These are phyloP conservation scores for Sanghuangporus baumii DNA, from an alignment of 1,284 basidiomycete genomes.

Conservation along the genomic window DNA sequence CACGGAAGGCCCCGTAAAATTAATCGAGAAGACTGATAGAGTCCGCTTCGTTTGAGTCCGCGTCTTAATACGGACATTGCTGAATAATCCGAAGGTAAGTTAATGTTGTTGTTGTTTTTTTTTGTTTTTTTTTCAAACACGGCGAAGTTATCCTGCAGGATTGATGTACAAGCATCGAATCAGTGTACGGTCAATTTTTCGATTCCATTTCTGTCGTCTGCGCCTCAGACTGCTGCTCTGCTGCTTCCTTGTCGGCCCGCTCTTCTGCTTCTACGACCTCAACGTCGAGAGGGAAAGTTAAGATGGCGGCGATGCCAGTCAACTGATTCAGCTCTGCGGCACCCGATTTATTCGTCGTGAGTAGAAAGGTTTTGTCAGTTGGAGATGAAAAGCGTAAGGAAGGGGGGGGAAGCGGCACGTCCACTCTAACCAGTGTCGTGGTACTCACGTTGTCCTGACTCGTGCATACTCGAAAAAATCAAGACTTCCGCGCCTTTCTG, in stretches of 20 bases:
- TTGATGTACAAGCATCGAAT: neutral
- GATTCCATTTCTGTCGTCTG: neutral
- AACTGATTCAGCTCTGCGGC: conserved; percentile 85
- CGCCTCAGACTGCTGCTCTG: conserved; percentile 22
- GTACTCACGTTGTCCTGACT: conserved; percentile 87
- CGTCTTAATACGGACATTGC: neutral
- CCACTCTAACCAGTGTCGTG: neutral
- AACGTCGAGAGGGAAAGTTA: conserved; percentile 94
- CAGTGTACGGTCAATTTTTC: neutral
- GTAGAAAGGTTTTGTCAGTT: neutral
- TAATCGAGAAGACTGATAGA: neutral
- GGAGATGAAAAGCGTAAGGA: conserved; percentile 6
- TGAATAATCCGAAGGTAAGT: neutral
- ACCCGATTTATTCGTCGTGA: neutral
- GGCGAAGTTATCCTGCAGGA: too few relatives aligned
- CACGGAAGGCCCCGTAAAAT: neutral
- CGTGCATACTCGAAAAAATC: conserved; percentile 99
- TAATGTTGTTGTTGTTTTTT: neutral
- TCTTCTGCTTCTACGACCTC: conserved; percentile 91
- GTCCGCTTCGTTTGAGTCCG: neutral
- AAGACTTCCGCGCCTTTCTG: conserved; percentile 88
- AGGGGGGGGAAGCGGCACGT: neutral
- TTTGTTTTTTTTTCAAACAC: neutral
- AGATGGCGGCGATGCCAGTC: conserved; percentile 92
- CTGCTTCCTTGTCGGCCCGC: conserved; percentile 54